Evolutionary conservation across 1,284 basidiomycete species (phyloP).

Genomic region (Kalmanozyma brasiliensis): DNA sequence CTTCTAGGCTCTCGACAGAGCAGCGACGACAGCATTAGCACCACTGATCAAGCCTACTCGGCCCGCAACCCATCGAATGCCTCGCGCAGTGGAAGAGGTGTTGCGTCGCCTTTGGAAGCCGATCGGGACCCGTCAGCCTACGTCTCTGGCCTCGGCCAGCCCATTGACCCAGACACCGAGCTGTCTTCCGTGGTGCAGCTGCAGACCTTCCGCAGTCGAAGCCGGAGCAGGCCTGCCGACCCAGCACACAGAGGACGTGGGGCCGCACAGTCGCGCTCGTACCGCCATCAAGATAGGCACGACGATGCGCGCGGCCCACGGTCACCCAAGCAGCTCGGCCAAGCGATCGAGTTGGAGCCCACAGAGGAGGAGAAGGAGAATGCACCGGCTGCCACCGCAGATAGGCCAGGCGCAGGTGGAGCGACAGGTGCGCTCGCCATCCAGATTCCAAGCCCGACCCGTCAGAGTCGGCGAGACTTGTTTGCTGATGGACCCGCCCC

Average conservation of each 20-base stretch:
- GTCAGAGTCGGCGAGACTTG: slow-evolving; percentile 2
- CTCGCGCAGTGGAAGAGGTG: slow-evolving; percentile 33
- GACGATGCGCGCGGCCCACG: neutral
- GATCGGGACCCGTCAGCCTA: slow-evolving; percentile 57
- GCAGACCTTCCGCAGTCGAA: slow-evolving; percentile 61
- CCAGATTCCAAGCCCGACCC: slow-evolving; percentile 10
- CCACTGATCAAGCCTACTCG: slow-evolving; percentile 1
- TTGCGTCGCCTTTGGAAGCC: slow-evolving; percentile 38
- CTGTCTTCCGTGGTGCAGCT: slow-evolving; percentile 63
- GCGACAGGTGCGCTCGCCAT: slow-evolving; percentile 7
- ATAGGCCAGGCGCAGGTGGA: neutral
- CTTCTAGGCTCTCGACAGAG: slow-evolving; percentile 36
- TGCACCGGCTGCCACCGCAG: neutral
- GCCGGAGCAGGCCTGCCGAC: slow-evolving; percentile 45
- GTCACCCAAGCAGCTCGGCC: slow-evolving; percentile 21
- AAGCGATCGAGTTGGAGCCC: slow-evolving; percentile 21
- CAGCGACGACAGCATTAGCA: slow-evolving; percentile 42
- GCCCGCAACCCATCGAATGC: neutral
- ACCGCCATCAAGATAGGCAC: neutral
- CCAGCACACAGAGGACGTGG: slow-evolving; percentile 4
- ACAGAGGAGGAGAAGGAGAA: slow-evolving; percentile 10
- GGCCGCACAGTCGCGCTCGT: slow-evolving; percentile 5
- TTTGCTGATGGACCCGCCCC: slow-evolving; percentile 25
- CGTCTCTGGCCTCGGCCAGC: slow-evolving; percentile 61
- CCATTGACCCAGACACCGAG: slow-evolving; percentile 65